Conservation (phyloP, 2,329 filamentous ascomycete genomes). For the Fusarium chaquense region DNA sequence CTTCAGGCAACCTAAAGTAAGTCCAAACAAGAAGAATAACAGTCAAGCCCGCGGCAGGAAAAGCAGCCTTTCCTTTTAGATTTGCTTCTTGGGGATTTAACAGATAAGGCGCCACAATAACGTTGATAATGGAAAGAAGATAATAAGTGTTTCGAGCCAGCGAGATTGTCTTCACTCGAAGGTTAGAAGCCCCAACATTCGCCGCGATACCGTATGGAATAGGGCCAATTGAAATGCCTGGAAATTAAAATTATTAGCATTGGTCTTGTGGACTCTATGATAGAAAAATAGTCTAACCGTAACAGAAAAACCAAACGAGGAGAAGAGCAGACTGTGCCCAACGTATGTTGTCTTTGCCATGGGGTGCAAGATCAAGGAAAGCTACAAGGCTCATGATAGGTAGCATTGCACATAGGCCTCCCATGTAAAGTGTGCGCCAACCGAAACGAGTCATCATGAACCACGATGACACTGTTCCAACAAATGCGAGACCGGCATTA, state of each 20-base stretch:
- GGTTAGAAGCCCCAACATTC: neutral
- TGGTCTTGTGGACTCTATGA: neutral
- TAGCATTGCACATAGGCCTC: neutral
- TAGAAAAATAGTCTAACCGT: neutral
- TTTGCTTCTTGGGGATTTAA: neutral
- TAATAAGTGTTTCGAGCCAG: neutral
- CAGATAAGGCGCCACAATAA: neutral
- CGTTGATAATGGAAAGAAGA: neutral
- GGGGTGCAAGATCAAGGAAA: neutral
- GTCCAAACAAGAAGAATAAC: neutral
- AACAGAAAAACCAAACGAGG: neutral
- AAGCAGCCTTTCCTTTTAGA: neutral
- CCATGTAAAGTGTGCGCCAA: neutral
- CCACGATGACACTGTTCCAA: neutral
- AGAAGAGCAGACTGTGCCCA: neutral
- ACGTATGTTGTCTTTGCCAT: neutral
- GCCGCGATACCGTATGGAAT: neutral
- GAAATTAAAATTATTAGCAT: neutral
- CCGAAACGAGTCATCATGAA: neutral
- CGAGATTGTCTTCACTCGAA: neutral
- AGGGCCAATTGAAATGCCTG: neutral
- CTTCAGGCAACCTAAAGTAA: neutral
- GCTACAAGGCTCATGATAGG: neutral
- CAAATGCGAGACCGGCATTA: neutral
- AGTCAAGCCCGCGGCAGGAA: neutral